Percentiles rank a stretch among this genome's conserved stretches.
Conservation (phyloP, 2,329 filamentous ascomycete genomes). For the Talaromyces pinophilus region DNA sequence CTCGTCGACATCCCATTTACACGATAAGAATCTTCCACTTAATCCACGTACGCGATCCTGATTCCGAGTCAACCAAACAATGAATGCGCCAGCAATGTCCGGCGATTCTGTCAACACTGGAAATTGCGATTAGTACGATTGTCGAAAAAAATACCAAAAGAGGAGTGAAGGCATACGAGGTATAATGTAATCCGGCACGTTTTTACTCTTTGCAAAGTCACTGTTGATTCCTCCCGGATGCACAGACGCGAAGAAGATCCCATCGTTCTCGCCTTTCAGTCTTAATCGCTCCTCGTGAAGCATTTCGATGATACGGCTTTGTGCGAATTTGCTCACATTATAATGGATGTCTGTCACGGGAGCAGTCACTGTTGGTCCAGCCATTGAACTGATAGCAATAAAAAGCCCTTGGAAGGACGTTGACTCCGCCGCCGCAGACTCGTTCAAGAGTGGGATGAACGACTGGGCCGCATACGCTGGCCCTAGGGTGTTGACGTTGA, state of each 20-base stretch:
- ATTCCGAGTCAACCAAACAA: slow-evolving; percentile 29
- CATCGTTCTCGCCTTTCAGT: slow-evolving; percentile 12
- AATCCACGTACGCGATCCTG: slow-evolving; percentile 21
- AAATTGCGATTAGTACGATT: slow-evolving; percentile 3
- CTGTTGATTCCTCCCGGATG: slow-evolving; percentile 43
- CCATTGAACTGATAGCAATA: slow-evolving; percentile 36
- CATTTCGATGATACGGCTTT: slow-evolving; percentile 42
- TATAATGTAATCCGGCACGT: slow-evolving; percentile 30
- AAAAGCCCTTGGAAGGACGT: slow-evolving; percentile 28
- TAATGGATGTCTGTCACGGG: slow-evolving; percentile 37
- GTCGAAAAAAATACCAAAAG: not conserved
- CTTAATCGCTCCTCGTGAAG: slow-evolving; percentile 38
- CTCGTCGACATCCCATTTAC: slow-evolving; percentile 28
- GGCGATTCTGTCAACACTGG: slow-evolving; percentile 29
- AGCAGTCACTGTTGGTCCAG: slow-evolving; percentile 39
- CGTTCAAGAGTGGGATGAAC: slow-evolving; percentile 36
- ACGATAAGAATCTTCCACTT: slow-evolving; percentile 28
- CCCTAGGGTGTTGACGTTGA: slow-evolving; percentile 41
- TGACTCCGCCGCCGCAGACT: slow-evolving; percentile 28
- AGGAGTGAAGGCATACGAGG: slow-evolving; percentile 18
- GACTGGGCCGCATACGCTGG: slow-evolving; percentile 41
- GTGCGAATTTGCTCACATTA: slow-evolving; percentile 43
- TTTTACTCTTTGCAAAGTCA: slow-evolving; percentile 36
- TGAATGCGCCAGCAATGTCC: slow-evolving; percentile 31
- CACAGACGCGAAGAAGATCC: slow-evolving; percentile 32